A percentile compares a stretch with the other conserved stretches of the same genome.
phyloP scores from a whole-genome alignment of 2,329 filamentous ascomycete species.

The Paraconiothyrium sp. region DNA sequence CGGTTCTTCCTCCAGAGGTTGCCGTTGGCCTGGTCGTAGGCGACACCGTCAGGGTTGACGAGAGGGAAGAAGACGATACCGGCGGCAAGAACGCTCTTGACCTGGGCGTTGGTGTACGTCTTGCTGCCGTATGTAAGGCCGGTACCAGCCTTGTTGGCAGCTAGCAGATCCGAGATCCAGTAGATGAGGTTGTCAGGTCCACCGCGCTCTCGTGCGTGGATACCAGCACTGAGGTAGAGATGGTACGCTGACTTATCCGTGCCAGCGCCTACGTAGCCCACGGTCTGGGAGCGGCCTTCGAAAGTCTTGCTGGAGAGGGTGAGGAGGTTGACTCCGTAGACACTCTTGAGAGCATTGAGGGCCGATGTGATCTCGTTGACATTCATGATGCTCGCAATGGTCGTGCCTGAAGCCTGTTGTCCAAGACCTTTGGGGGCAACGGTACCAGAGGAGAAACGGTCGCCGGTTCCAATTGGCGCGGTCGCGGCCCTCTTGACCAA shows the following conservation, averaged over 20 bases:
- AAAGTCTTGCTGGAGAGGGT: conserved; percentile 57
- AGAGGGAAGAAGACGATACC: conserved; percentile 63
- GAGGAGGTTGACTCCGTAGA: conserved; percentile 53
- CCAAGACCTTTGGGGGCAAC: conserved; percentile 55
- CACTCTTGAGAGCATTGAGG: conserved; percentile 54
- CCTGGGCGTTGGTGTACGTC: conserved; percentile 62
- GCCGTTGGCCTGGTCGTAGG: conserved; percentile 45
- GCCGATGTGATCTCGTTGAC: conserved; percentile 57
- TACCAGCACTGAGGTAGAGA: conserved; percentile 63
- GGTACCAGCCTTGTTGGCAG: conserved; percentile 59
- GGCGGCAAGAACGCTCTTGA: conserved; percentile 60
- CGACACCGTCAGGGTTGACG: conserved; percentile 49
- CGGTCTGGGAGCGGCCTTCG: conserved; percentile 53
- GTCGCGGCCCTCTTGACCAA: conserved; percentile 41
- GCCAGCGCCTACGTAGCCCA: conserved; percentile 52
- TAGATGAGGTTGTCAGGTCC: conserved; percentile 66
- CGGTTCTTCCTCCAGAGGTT: conserved; percentile 51
- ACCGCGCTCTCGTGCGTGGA: conserved; percentile 68
- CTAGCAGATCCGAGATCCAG: conserved; percentile 66
- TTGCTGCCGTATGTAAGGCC: conserved; percentile 64
- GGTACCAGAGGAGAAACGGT: conserved; percentile 54
- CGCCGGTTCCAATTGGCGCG: conserved; percentile 49
- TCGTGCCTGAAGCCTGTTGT: conserved; percentile 27
- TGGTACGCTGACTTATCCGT: conserved; percentile 56
- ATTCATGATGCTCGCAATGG: conserved; percentile 57